phyloP scores from a whole-genome alignment of 2,329 filamentous ascomycete genomes.

The Arthrobotrys conoides region DNA sequence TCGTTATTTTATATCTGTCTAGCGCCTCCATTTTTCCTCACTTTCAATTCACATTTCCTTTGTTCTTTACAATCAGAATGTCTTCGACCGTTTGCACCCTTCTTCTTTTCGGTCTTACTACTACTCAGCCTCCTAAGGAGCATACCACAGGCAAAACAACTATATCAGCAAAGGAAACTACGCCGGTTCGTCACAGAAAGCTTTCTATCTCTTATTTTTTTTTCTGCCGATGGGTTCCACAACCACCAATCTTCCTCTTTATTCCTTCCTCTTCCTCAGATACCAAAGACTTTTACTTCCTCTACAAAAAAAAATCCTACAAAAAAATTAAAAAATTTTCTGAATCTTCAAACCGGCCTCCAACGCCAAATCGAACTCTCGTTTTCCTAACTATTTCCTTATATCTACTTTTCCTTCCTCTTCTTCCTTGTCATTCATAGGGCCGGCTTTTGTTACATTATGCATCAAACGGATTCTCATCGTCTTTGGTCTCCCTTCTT shows the following conservation, averaged over 20 bases:
- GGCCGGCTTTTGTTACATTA: constrained; percentile 56
- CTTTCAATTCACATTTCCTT: constrained; percentile 55
- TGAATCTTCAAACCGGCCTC: constrained; percentile 40
- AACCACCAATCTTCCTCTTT: constrained; percentile 45
- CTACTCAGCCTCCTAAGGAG: constrained; percentile 42
- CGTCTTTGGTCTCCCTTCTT: constrained; percentile 62
- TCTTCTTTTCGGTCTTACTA: constrained; percentile 38
- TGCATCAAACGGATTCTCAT: constrained; percentile 53
- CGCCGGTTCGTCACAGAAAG: constrained; percentile 60
- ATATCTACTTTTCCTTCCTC: constrained; percentile 29
- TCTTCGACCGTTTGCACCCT: constrained; percentile 39
- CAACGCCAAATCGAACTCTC: constrained; percentile 48
- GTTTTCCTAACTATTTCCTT: constrained; percentile 31
- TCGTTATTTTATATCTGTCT: constrained; percentile 37
- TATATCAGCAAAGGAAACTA: constrained; percentile 52
- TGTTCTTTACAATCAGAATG: constrained; percentile 49
- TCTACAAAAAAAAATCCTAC: constrained; percentile 36
- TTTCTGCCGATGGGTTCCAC: constrained; percentile 58
- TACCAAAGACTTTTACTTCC: constrained; percentile 48
- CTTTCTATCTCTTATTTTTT: constrained; percentile 57
- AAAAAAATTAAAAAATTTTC: constrained; percentile 52
- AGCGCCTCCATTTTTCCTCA: constrained; percentile 26
- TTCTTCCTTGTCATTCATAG: constrained; percentile 46
- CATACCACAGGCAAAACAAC: constrained; percentile 54
- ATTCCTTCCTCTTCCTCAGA: constrained; percentile 21